phyloP scores from a whole-genome alignment of 2,329 filamentous ascomycete species.

The Cladosporium halotolerans region DNA sequence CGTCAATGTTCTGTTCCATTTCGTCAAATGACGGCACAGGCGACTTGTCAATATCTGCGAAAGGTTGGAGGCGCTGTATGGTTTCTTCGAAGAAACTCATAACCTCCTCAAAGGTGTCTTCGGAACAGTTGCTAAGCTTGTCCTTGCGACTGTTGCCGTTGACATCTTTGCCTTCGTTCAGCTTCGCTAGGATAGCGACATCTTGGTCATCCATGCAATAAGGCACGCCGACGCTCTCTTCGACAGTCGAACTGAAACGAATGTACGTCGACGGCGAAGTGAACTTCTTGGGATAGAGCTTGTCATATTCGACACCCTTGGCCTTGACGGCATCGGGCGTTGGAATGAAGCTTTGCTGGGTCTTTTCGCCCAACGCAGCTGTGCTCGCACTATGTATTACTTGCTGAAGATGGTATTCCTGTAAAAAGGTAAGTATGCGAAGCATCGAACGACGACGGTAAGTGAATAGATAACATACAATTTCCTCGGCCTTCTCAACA shows the following conservation, averaged over 20 bases:
- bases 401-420: conserved; percentile 91
- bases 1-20: conserved; percentile 58
- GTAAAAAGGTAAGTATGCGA: conserved; percentile 21
- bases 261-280: conserved; percentile 88
- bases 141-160: conserved; percentile 28
- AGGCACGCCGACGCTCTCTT: conserved; percentile 81
- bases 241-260: conserved; percentile 94
- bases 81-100: conserved; percentile 95
- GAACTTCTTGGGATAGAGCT: conserved; percentile 74
- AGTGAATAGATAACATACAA: conserved; percentile 58
- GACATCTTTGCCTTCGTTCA: conserved; percentile 69
- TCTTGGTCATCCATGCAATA: conserved; percentile 96
- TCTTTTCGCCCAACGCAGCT: conserved; percentile 51
- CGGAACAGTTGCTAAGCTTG: conserved; percentile 59
- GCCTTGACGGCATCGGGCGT: conserved; percentile 57
- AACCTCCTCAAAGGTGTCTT: conserved; percentile 87
- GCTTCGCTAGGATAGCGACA: conserved; percentile 71
- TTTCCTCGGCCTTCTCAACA: conserved; percentile 95
- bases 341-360: conserved; percentile 57
- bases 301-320: conserved; percentile 73
- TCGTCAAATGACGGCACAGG: conserved; percentile 58
- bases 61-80: conserved; percentile 75
- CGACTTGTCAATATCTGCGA: conserved; percentile 81
- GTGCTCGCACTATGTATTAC: conserved; percentile 60
- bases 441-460: conserved; percentile 9